Percentiles rank a stretch among this genome's conserved stretches.
Evolutionary conservation across 441 rosid genomes (phyloP).

Genomic region (Adansonia gregorii): DNA sequence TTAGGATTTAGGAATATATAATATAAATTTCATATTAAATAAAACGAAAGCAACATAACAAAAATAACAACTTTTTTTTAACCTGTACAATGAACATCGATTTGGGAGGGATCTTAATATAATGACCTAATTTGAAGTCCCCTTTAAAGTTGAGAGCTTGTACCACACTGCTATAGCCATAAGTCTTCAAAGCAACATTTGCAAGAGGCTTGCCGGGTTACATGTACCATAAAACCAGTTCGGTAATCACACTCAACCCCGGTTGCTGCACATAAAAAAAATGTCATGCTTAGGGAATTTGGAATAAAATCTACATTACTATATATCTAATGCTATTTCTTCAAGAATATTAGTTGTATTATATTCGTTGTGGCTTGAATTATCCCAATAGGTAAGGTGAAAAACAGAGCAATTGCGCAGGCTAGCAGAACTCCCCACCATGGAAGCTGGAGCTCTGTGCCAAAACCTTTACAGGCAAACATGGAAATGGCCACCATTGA

Average conservation of each 20-base stretch:
- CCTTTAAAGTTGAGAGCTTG: constrained; percentile 63
- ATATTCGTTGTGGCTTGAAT: constrained; percentile 74
- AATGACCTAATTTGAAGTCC: constrained; percentile 84
- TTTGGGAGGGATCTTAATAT: constrained; percentile 82
- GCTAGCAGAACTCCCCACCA: constrained; percentile 91
- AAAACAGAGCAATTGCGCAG: constrained; percentile 54
- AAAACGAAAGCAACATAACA: background rate
- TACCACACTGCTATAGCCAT: constrained; percentile 76
- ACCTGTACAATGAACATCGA: constrained; percentile 75
- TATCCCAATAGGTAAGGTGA: constrained; percentile 77
- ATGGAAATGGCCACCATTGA: constrained; percentile 46
- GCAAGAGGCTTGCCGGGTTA: constrained; percentile 82
- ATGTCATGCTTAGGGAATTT: background rate
- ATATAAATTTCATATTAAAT: background rate
- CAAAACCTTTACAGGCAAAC: constrained; percentile 60
- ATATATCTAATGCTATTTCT: background rate
- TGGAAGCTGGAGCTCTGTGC: constrained; percentile 67
- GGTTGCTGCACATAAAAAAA: constrained; percentile 48
- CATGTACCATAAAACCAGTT: constrained; percentile 69
- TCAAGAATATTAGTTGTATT: constrained; percentile 31
- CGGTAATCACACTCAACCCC: constrained; percentile 78
- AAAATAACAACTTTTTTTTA: background rate
- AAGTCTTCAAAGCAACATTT: constrained; percentile 78
- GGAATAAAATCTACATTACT: background rate
- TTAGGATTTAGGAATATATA: background rate